These are phyloP conservation scores for Apophysomyces sp. DNA, from an alignment of 371 early-diverging fungal species.

Conservation along the genomic window DNA sequence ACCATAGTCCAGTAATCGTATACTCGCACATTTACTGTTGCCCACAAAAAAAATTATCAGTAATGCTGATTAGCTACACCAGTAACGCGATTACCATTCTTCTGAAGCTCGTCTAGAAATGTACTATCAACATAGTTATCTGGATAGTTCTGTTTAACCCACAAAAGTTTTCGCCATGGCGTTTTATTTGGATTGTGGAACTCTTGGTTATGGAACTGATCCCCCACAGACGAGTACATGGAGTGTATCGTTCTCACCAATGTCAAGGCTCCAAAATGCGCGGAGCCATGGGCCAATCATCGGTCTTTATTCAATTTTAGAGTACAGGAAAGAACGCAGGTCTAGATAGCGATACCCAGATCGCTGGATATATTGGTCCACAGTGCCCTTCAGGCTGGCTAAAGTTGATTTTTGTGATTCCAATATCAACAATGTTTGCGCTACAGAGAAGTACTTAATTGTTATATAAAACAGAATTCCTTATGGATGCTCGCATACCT, in stretches of 20 bases:
- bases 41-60: background rate
- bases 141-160: constrained; percentile 87
- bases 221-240: constrained; percentile 7
- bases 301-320: background rate
- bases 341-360: constrained; percentile 67
- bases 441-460: background rate
- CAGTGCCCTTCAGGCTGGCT: constrained; percentile 34
- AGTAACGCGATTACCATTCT: constrained; percentile 73
- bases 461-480: background rate
- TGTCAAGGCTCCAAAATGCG: background rate
- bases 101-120: constrained; percentile 84
- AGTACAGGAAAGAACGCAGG: constrained; percentile 15
- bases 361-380: constrained; percentile 57
- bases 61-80: background rate
- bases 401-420: background rate
- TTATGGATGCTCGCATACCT: constrained; percentile 12
- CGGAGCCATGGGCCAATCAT: background rate
- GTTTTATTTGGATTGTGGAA: constrained; percentile 31
- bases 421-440: background rate
- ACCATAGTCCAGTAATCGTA: constrained; percentile 78
- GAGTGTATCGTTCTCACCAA: background rate
- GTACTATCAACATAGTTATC: constrained; percentile 93
- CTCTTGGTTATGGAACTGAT: constrained; percentile 19
- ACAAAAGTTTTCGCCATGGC: constrained; percentile 88
- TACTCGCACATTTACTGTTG: constrained; percentile 63